Base-by-base conservation (phyloP, 2,329 filamentous ascomycete species). In the Camillea tinctor region DNA sequence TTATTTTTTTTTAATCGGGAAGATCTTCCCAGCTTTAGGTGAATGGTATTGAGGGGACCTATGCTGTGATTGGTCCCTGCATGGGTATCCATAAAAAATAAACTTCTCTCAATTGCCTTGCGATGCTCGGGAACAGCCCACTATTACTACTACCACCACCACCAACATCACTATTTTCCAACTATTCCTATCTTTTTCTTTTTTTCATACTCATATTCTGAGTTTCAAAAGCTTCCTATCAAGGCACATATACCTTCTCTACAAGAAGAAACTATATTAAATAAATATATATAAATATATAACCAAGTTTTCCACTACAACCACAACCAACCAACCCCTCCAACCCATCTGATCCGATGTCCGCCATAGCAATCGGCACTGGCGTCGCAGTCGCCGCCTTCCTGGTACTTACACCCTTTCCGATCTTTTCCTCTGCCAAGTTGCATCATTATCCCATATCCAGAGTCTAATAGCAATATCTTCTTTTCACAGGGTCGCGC, bases 401-500 rank as follows among this genome's bases (percentile, higher is more conserved):
- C 64, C 73, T 84, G 56, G 80, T 83, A 77, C 50, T 78, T 24
- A 13, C 11, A 8, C 15, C 23, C 56, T 21, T 52, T 36, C 51
- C 3, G 13, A 26, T 7, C 50, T 30, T 30, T 26, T 30, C 24
- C 40, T 30, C 26, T 23, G 6, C n/a, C 22, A 11, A 20, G 48
- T 54, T 58, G 52, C 58, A 54, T 44, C 19, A 19, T 22, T 51
- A 15, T 19, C 30, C 22, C 44, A 48, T 52, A 40, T 53, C 17
- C 26, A 52, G 50, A 64, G 57, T 49, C 24, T 26, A 58, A 44
- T 15, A 6, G 13, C 22, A 30, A 9, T 30, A 9, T 30, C 7
- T 4, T 5, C 36, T 69, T 60, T 52, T 54, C 56, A 49, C 71
- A 97, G 93, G 94, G 95, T 67, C 92, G 95, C 73, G 94, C 95